Evolutionary conservation across 2,329 filamentous ascomycete genomes (phyloP).

Genomic region (Aulographum hederae): DNA sequence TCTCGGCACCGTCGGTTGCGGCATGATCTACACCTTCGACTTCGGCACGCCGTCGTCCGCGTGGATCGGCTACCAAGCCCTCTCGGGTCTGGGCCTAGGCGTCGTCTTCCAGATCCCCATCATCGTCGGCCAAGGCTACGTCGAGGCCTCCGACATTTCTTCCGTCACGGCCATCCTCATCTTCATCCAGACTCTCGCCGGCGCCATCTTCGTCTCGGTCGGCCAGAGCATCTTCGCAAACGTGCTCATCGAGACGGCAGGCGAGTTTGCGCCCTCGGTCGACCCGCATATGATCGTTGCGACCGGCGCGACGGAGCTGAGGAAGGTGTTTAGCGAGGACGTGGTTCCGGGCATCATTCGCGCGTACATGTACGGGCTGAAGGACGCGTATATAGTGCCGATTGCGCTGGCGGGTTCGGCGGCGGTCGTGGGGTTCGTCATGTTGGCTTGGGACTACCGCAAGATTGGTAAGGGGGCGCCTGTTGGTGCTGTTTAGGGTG

Average conservation of each 20-base stretch:
- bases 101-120: slow-evolving; percentile 21
- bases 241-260: slow-evolving; percentile 16
- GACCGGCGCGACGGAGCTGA: slow-evolving; percentile 26
- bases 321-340: slow-evolving; percentile 13
- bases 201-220: slow-evolving; percentile 23
- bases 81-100: slow-evolving; percentile 26
- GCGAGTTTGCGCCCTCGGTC: slow-evolving; percentile 14
- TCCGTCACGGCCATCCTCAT: slow-evolving; percentile 21
- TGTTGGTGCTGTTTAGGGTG: too few relatives aligned
- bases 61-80: slow-evolving; percentile 31
- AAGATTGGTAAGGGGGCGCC: too few relatives aligned
- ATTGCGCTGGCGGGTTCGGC: neutral
- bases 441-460: too few relatives aligned
- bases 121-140: slow-evolving; percentile 20
- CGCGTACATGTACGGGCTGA: slow-evolving; percentile 1
- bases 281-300: slow-evolving; percentile 17
- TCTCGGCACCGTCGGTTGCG: slow-evolving; percentile 16
- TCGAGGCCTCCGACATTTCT: slow-evolving; percentile 18
- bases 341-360: slow-evolving; percentile 1
- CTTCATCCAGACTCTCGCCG: slow-evolving; percentile 24
- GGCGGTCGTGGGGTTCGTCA: neutral
- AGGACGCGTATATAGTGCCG: slow-evolving; percentile 1
- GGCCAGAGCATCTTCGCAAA: slow-evolving; percentile 24
- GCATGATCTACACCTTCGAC: slow-evolving; percentile 23
- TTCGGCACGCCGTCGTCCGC: slow-evolving; percentile 16